Percentiles rank a stretch among this genome's conserved stretches.
Evolutionary conservation across 768 basidiomycete genomes (phyloP).

Genomic region (Suillus weaverae): DNA sequence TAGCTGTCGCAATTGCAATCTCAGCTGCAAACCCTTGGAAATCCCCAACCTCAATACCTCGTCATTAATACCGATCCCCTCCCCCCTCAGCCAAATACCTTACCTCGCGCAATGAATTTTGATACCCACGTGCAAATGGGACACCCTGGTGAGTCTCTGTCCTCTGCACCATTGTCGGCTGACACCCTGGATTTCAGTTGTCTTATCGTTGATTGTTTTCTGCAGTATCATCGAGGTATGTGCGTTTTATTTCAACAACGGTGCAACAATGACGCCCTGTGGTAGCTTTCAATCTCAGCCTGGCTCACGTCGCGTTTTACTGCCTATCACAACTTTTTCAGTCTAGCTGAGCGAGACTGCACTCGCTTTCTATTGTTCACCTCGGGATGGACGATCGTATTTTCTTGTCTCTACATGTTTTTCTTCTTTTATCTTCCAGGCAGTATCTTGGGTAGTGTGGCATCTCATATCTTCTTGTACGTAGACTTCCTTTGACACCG

Average conservation of each 20-base stretch:
- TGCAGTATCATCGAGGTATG: constrained; percentile 67
- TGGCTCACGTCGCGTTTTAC: constrained; percentile 70
- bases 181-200: constrained; percentile 44
- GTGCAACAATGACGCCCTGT: neutral
- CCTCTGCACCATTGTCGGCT: neutral
- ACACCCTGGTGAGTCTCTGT: constrained; percentile 48
- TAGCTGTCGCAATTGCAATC: constrained; percentile 34
- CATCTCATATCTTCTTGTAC: constrained; percentile 63
- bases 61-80: constrained; percentile 47
- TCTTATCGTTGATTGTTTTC: constrained; percentile 47
- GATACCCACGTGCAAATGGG: constrained; percentile 48
- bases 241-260: neutral
- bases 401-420: constrained; percentile 49
- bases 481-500: constrained; percentile 26
- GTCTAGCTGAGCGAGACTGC: constrained; percentile 52
- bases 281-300: constrained; percentile 66
- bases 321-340: constrained; percentile 50
- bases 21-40: constrained; percentile 37
- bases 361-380: constrained; percentile 68
- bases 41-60: constrained; percentile 29
- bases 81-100: constrained; percentile 52
- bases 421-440: constrained; percentile 54
- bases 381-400: constrained; percentile 67
- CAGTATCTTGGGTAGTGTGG: constrained; percentile 57
- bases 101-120: constrained; percentile 38